Evolutionary conservation across 306 rosid species (phyloP).

Genomic region (peach (Prunus persica)): Prunus_persica_NCBIv2 NC_034011.1:26408001-26408500

Average conservation of each 20-base stretch:
- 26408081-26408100: not conserved
- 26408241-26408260: not conserved
- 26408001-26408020: not conserved
- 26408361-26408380: not conserved
- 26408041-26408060: too few relatives aligned
- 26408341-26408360: not conserved
- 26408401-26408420: not conserved
- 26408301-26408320: not conserved
- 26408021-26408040: too few relatives aligned
- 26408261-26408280: not conserved
- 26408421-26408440: not conserved
- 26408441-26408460: not conserved
- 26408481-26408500: not conserved
- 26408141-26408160: not conserved
- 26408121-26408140: not conserved
- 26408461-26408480: not conserved
- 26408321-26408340: not conserved
- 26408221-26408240: not conserved
- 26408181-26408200: not conserved
- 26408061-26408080: too few relatives aligned
- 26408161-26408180: not conserved
- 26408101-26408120: not conserved
- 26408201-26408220: not conserved
- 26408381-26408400: not conserved
- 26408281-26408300: not conserved